Evolutionary conservation across 805 yeast species (phyloP), one percentile per base, ranked within the genome.

Genomic region (Candida sakaeoensis): DNA sequence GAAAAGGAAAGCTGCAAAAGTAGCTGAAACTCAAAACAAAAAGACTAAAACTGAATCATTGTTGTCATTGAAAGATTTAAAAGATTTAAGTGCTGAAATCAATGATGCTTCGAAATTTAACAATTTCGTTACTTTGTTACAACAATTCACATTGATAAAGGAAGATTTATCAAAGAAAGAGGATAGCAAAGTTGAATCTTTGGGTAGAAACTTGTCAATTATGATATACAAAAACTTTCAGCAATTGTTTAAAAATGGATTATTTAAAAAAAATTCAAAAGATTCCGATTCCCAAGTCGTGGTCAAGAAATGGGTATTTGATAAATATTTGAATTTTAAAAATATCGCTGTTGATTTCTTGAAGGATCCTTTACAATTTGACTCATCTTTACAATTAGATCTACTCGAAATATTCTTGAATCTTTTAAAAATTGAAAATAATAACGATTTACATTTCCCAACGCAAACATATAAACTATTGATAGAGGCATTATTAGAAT

Each of bases 401-500:
- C 58, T 63, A 27, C 52, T 77, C 55, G 85, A 83, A 51, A 61
- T 74, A 24, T 60, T 70, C 44, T 64, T 81, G 70, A 80, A 74
- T 51, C 59, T 82, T 22, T 49, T 79, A 28, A 76, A 64, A 55
- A 54, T 72, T 26, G 95, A 86, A 59, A 68, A 82, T 23, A 63
- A 78, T 53, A 74, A 77, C 6, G 80, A 83, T 42, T 73, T 79
- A 36, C 79, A 65, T 52, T 87, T 86, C 57, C 85, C 95, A 6
- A 75, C 70, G 25, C 63, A 60, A 33, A 65, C 76, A 8, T 80
- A 70, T 53, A 73, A 60, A 44, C 56, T 56, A 22, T 60, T 76
- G 32, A 61, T 75, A 4, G 55, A 41, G 22, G 45, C 56, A n/a
- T 42, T 68, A 21, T 44, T 66, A 14, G 25, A 35, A 6, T 58